Evolutionary conservation across 306 rosid species (phyloP).

Genomic region (Prunus campanulata): DNA sequence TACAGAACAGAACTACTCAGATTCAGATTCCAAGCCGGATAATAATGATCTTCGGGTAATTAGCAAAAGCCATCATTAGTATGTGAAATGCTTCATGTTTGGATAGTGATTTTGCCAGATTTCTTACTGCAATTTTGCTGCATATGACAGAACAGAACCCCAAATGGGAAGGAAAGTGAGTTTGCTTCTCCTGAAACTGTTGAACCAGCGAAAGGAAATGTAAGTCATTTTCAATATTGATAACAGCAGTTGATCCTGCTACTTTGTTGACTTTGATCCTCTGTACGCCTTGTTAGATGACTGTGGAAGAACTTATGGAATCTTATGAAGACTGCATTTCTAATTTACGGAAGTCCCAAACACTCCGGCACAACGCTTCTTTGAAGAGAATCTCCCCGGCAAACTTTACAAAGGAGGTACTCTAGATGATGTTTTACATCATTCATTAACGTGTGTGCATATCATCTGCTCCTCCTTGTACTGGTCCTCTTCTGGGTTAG

Average conservation of each 20-base stretch:
- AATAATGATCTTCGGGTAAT: conserved; percentile 61
- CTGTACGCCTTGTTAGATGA: conserved; percentile 55
- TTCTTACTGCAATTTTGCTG: conserved; percentile 36
- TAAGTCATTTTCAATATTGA: conserved; percentile 32
- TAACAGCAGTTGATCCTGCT: conserved; percentile 17
- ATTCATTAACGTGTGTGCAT: conserved; percentile 2
- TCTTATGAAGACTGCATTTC: conserved; percentile 82
- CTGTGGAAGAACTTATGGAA: conserved; percentile 70
- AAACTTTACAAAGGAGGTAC: conserved; percentile 83
- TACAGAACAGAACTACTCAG: conserved; percentile 52
- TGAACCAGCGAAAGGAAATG: conserved; percentile 53
- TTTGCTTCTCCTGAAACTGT: conserved; percentile 44
- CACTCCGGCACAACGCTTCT: conserved; percentile 57
- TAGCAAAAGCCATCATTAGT: conserved; percentile 12
- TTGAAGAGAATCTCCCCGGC: conserved; percentile 78
- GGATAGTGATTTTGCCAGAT: conserved; percentile 23
- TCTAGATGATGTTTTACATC: conserved; percentile 1
- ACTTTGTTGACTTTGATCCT: conserved; percentile 28
- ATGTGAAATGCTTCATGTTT: conserved; percentile 18
- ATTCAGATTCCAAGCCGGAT: conserved; percentile 51
- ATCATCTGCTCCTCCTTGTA: background rate
- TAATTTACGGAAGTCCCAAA: conserved; percentile 60
- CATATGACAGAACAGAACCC: conserved; percentile 60
- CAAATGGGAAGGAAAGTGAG: conserved; percentile 33
- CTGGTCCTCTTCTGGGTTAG: background rate